phyloP scores from a whole-genome alignment of 345 rosid species.

The Citrus mangshanensis region DNA sequence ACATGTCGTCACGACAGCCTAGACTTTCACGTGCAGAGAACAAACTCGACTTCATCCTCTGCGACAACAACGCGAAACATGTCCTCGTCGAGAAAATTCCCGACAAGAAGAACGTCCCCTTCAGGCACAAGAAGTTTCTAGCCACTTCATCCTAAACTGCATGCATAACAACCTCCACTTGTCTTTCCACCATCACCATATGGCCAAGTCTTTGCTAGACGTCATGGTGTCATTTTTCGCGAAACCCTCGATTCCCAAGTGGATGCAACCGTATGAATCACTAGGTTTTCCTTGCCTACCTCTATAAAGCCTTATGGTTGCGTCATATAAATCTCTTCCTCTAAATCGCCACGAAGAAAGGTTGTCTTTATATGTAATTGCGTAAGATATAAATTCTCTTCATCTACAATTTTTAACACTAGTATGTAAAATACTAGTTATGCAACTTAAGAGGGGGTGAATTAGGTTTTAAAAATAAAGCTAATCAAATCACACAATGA shows the following conservation, averaged over 20 bases:
- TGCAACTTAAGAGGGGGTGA: no score
- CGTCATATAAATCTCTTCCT: no score
- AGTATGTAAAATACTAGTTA: no score
- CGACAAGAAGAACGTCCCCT: background rate
- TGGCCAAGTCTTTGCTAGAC: background rate
- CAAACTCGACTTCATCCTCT: no score
- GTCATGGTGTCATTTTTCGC: background rate
- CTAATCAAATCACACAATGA: no score
- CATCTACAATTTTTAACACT: no score
- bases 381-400: background rate
- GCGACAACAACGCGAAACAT: background rate
- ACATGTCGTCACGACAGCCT: background rate
- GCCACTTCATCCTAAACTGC: background rate
- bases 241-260: background rate
- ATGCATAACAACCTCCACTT: background rate
- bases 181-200: background rate
- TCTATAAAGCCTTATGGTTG: background rate
- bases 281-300: background rate
- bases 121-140: background rate
- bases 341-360: background rate
- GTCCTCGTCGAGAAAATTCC: slow-evolving; percentile 3
- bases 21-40: background rate
- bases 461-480: no score
- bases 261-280: no score
- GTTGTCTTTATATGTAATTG: no score